Evolutionary conservation across 2,329 filamentous ascomycete species (phyloP).

Genomic region (Pezicula radicicola): DNA sequence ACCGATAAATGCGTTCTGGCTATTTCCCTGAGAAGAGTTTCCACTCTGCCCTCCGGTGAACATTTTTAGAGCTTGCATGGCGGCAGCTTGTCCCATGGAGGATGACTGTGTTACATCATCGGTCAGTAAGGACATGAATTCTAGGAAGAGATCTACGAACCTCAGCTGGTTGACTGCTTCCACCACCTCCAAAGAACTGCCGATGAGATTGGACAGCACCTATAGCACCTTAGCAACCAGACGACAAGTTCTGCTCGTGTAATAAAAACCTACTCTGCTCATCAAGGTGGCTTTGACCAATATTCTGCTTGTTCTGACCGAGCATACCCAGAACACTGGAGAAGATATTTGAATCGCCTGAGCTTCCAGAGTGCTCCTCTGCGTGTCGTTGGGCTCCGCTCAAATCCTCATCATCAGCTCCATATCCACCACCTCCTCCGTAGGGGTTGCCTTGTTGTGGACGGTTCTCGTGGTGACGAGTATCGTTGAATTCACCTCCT

Average conservation of each 20-base stretch:
- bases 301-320: conserved; percentile 46
- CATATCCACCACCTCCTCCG: conserved; percentile 1
- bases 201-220: conserved; percentile 74
- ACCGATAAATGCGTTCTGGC: conserved; percentile 78
- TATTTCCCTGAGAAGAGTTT: conserved; percentile 42
- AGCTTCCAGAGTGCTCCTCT: conserved; percentile 46
- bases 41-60: conserved; percentile 59
- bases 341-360: conserved; percentile 50
- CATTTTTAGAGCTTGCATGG: conserved; percentile 78
- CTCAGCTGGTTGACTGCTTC: conserved; percentile 41
- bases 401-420: conserved; percentile 43
- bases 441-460: conserved; percentile 1
- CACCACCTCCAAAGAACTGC: conserved; percentile 61
- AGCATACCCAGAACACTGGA: conserved; percentile 52
- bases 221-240: conserved; percentile 21
- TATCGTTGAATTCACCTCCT: neutral
- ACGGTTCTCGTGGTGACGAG: neutral
- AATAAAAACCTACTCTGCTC: conserved; percentile 40
- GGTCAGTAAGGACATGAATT: neutral
- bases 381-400: conserved; percentile 53
- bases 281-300: conserved; percentile 51
- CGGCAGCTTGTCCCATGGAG: conserved; percentile 68
- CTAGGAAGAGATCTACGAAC: conserved; percentile 31
- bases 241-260: neutral
- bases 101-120: conserved; percentile 25